phyloP scores from a whole-genome alignment of 352 stramenopile species.

The Poterioochromonas sp. region DNA sequence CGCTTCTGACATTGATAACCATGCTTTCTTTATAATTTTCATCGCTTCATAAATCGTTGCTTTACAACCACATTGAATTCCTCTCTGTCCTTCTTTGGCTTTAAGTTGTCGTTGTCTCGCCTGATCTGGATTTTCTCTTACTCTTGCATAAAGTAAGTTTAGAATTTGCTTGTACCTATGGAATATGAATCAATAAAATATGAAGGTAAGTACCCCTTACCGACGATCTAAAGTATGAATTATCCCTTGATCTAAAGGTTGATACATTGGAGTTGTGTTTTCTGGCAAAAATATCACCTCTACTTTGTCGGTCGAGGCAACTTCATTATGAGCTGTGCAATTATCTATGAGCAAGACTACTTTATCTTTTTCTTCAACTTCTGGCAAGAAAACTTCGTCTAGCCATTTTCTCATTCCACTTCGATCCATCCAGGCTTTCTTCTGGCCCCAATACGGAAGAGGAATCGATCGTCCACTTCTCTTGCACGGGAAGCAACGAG shows the following conservation, averaged over 20 bases:
- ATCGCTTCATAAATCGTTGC: too few relatives aligned
- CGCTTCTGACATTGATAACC: slow-evolving; percentile 8
- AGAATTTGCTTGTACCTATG: slow-evolving; percentile 4
- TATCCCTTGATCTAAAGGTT: slow-evolving; percentile 14
- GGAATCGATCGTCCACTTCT: slow-evolving; percentile 10
- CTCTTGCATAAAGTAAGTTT: neutral
- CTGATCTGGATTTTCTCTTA: neutral
- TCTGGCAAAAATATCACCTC: slow-evolving; percentile 13
- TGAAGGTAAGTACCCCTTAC: slow-evolving; percentile 1
- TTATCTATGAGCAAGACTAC: slow-evolving; percentile 14
- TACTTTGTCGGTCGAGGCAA: slow-evolving; percentile 10
- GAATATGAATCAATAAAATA: neutral
- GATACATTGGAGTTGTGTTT: slow-evolving; percentile 14
- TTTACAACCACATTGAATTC: too few relatives aligned
- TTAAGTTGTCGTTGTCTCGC: slow-evolving; percentile 1
- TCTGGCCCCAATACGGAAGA: slow-evolving; percentile 8
- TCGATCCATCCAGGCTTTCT: slow-evolving; percentile 10
- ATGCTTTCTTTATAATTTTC: too few relatives aligned
- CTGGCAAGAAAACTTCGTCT: slow-evolving; percentile 11
- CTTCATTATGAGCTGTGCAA: slow-evolving; percentile 13
- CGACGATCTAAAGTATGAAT: slow-evolving; percentile 14
- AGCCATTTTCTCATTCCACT: slow-evolving; percentile 13
- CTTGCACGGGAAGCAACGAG: slow-evolving; percentile 7
- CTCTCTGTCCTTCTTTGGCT: too few relatives aligned
- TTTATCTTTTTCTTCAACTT: slow-evolving; percentile 18